Percentiles rank a stretch among this genome's conserved stretches.
phyloP scores from a whole-genome alignment of 768 basidiomycete genomes.

The Suillus lakei region DNA sequence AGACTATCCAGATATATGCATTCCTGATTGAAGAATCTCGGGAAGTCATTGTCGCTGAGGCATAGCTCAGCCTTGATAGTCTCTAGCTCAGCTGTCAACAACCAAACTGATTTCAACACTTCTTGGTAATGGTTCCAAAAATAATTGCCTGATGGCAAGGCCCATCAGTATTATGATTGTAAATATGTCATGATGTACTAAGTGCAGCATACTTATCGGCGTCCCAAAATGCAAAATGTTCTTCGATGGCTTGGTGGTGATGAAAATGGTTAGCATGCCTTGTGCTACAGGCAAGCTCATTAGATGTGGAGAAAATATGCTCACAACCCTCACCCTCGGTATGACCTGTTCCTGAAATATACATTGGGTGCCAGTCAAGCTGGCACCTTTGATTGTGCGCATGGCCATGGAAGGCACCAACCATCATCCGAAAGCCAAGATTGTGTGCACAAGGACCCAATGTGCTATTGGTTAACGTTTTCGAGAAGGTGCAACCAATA shows the following conservation, averaged over 20 bases:
- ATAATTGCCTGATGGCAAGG: conserved; percentile 7
- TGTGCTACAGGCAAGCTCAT: conserved; percentile 24
- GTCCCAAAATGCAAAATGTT: conserved; percentile 24
- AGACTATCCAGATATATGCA: not conserved
- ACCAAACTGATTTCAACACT: not conserved
- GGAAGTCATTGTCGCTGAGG: conserved; percentile 5
- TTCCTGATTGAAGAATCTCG: not conserved
- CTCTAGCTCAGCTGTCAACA: conserved; percentile 6
- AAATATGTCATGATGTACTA: conserved; percentile 16
- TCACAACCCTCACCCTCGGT: conserved; percentile 34
- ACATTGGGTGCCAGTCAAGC: conserved; percentile 31
- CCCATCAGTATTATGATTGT: conserved; percentile 11
- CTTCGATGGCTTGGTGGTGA: conserved; percentile 29
- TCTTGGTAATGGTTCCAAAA: conserved; percentile 11
- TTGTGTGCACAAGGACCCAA: conserved; percentile 15
- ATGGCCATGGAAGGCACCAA: conserved; percentile 35
- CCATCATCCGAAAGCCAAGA: conserved; percentile 15
- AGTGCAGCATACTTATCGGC: conserved; percentile 23
- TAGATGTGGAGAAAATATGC: conserved; percentile 30
- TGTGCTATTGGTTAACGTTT: conserved; percentile 18
- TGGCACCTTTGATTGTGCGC: conserved; percentile 34
- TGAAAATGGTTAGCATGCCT: conserved; percentile 30
- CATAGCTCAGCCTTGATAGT: not conserved
- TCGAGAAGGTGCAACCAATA: conserved; percentile 30
- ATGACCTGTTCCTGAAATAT: conserved; percentile 27